Evolutionary conservation across 257 asterid species (phyloP).

Genomic region (Agastache rugosa): DNA sequence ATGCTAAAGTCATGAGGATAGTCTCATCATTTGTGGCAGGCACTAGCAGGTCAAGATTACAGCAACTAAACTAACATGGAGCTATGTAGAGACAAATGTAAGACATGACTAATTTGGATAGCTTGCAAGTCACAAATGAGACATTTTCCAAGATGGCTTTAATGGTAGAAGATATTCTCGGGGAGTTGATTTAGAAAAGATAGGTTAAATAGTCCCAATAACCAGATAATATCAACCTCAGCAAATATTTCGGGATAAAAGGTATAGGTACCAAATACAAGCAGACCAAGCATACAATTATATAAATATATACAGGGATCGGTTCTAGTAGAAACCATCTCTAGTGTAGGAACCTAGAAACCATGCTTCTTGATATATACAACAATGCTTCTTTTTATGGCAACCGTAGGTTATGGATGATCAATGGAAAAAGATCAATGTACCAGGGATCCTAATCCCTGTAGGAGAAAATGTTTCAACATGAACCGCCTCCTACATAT

Average conservation of each 20-base stretch:
- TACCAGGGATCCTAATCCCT: too few relatives aligned
- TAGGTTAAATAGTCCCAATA: not conserved
- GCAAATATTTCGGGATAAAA: not conserved
- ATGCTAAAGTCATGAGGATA: not conserved
- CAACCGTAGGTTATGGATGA: too few relatives aligned
- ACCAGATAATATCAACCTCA: not conserved
- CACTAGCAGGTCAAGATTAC: not conserved
- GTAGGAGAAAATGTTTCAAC: too few relatives aligned
- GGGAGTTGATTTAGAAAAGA: not conserved
- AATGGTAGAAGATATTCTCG: not conserved
- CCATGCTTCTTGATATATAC: not conserved
- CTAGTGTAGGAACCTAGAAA: not conserved
- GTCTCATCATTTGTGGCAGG: not conserved
- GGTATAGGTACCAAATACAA: not conserved
- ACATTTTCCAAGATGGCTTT: constrained; percentile 3
- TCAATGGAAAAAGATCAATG: too few relatives aligned
- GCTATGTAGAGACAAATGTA: not conserved
- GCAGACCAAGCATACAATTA: constrained; percentile 10
- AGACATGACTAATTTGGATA: not conserved
- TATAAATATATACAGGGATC: not conserved
- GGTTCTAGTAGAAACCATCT: too few relatives aligned
- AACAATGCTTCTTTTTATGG: not conserved
- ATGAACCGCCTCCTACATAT: too few relatives aligned
- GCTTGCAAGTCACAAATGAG: not conserved
- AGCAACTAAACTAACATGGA: not conserved